Conservation (phyloP, 2,329 filamentous ascomycete species). For the Fusarium vanettenii region DNA sequence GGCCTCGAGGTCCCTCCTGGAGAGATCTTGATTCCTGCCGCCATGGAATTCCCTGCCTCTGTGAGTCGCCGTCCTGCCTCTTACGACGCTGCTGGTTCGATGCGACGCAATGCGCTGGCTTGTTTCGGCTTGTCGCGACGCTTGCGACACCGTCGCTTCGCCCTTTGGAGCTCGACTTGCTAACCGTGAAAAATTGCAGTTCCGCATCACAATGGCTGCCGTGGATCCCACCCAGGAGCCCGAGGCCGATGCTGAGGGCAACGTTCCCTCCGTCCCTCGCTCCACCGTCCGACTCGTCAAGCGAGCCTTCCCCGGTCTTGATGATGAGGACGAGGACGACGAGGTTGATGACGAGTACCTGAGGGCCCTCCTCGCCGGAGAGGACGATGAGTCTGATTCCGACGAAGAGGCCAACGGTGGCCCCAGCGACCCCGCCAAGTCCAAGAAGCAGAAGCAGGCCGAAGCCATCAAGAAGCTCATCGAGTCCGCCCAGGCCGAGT, state of each 20-base stretch:
- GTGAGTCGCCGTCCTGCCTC: conserved; percentile 65
- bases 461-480: conserved; percentile 83
- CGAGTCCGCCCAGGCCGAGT: conserved; percentile 70
- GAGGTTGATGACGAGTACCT: conserved; percentile 77
- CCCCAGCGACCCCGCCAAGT: conserved; percentile 90
- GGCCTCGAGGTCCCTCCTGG: conserved; percentile 91
- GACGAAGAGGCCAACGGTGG: conserved; percentile 80
- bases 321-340: conserved; percentile 66
- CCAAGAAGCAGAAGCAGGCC: conserved; percentile 85
- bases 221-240: conserved; percentile 87
- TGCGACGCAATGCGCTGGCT: not conserved
- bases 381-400: conserved; percentile 66
- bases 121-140: conserved; percentile 1
- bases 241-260: conserved; percentile 72
- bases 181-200: conserved; percentile 64
- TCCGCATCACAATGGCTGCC: conserved; percentile 98
- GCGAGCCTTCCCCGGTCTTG: conserved; percentile 69
- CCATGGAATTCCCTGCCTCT: conserved; percentile 83
- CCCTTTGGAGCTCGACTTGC: conserved; percentile 1
- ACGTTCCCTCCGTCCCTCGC: conserved; percentile 72
- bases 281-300: conserved; percentile 94
- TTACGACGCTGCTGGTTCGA: not conserved
- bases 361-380: conserved; percentile 62
- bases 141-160: conserved; percentile 21
- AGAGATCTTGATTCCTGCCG: conserved; percentile 83